phyloP scores from a whole-genome alignment of 2,329 filamentous ascomycete species.

The Elsinoe ampelina region DNA sequence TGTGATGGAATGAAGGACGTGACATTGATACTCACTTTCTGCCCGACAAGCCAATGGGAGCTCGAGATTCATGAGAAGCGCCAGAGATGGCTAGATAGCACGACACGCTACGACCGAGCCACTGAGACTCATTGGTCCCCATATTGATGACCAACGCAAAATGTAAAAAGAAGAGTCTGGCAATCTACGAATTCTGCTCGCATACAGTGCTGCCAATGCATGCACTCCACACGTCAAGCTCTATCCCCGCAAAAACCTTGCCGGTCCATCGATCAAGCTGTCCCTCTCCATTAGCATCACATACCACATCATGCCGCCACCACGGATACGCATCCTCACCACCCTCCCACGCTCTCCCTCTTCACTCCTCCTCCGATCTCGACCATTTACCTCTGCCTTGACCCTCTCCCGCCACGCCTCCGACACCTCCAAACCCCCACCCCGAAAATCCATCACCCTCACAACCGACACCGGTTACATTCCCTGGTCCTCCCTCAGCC shows the following conservation, averaged over 20 bases:
- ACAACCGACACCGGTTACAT: conserved; percentile 79
- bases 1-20: too few relatives aligned
- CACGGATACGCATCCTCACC: conserved; percentile 1
- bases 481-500: conserved; percentile 68
- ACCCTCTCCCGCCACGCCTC: conserved; percentile 26
- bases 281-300: background rate
- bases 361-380: background rate
- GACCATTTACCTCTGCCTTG: conserved; percentile 18
- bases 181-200: background rate
- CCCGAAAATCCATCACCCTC: conserved; percentile 64
- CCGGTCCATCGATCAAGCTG: background rate
- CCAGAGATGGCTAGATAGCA: too few relatives aligned
- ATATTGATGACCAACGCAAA: too few relatives aligned
- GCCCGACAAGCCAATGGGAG: too few relatives aligned
- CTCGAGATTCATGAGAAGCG: too few relatives aligned
- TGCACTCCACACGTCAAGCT: background rate
- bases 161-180: too few relatives aligned
- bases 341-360: background rate
- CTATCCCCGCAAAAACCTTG: background rate
- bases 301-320: conserved; percentile 2
- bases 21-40: too few relatives aligned
- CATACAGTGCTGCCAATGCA: background rate
- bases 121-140: background rate
- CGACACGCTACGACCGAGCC: background rate
- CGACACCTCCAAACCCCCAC: conserved; percentile 27